These are phyloP conservation scores for Zygosaccharomyces pseudobailii DNA, from an alignment of 1,139 yeast genomes.

Conservation along the genomic window DNA sequence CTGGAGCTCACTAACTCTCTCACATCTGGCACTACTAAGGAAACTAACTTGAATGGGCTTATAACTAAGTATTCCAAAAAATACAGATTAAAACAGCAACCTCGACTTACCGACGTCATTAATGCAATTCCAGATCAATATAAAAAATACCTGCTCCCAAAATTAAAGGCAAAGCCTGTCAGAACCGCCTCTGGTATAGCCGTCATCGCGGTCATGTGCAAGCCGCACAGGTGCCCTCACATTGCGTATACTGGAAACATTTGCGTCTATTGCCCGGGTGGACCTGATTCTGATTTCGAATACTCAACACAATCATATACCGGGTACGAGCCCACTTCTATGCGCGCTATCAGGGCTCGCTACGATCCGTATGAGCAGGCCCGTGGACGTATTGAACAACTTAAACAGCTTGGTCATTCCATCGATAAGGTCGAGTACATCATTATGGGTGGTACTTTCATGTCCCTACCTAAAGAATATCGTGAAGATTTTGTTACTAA, in stretches of 20 bases:
- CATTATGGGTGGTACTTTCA: conserved; percentile 98
- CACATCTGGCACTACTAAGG: conserved; percentile 52
- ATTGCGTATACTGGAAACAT: conserved; percentile 98
- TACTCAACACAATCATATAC: conserved; percentile 97
- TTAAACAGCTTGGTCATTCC: conserved; percentile 91
- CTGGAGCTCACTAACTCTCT: conserved; percentile 79
- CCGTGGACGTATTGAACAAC: conserved; percentile 93
- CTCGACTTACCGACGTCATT: conserved; percentile 90
- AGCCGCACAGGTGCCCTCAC: conserved; percentile 98
- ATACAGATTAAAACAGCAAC: conserved; percentile 87
- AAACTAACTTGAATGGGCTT: conserved; percentile 84
- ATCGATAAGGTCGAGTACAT: conserved; percentile 97
- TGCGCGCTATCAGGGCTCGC: conserved; percentile 97
- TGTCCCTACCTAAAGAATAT: conserved; percentile 87
- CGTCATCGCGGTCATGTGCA: conserved; percentile 98
- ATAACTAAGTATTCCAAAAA: conserved; percentile 83
- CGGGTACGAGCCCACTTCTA: conserved; percentile 97
- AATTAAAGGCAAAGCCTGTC: conserved; percentile 94
- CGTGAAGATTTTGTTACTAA: conserved; percentile 85
- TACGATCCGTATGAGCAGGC: conserved; percentile 99
- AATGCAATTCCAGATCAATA: conserved; percentile 95
- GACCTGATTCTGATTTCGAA: conserved; percentile 97
- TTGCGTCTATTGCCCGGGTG: conserved; percentile 99
- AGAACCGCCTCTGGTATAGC: conserved; percentile 98
- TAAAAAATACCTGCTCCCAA: conserved; percentile 85